Evolutionary conservation across 2,329 filamentous ascomycete species (phyloP), one percentile per base, ranked within the genome.

Genomic region (Leptographium procerum): DNA sequence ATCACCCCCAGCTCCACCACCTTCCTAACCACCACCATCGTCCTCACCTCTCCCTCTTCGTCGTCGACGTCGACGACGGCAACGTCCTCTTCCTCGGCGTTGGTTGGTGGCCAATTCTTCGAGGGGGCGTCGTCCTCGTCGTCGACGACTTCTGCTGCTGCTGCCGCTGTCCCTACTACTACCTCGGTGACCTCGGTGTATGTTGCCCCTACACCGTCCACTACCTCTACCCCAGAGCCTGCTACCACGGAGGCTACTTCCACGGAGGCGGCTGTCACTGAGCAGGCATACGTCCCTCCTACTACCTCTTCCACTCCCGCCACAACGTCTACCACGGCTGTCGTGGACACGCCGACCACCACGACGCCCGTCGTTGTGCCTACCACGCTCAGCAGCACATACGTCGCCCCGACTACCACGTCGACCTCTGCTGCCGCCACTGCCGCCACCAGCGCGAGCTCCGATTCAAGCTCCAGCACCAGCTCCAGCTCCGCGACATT

Each of bases 1-100:
- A 64, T 80, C 66, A 68, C 67, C 28, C 72, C 74, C 14, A 66
- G 67, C 24, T 59, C 57, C 48, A 47, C 63, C 53, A 48, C 62
- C 53, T 57, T 62, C 34, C 31, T 26, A 6, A 48, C 64, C 11
- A 57, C 62, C 13, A 52, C 61, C 3, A 63, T 66, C 31, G 60
- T 65, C 22, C 61, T 64, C 24, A 14, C 47, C 5, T n/a, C 28
- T 28, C 66, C 34, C 34, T 66, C 51, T n/a, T 60, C 64, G 24
- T 48, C 63, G 48, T 57, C 57, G 50, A 51, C 33, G 29, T 22
- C 51, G 28, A 36, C 64, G 45, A 50, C 55, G 33, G 48, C 34
- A n/a, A 10, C 52, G 13, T 29, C 34, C 22, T n/a, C 62, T 60
- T 63, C 40, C 56, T 51, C 65, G 28, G 61, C 63, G n/a, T 63